These are phyloP conservation scores for Nectriaceae sp. DNA, from an alignment of 2,329 filamentous ascomycete species.

Conservation along the genomic window DNA sequence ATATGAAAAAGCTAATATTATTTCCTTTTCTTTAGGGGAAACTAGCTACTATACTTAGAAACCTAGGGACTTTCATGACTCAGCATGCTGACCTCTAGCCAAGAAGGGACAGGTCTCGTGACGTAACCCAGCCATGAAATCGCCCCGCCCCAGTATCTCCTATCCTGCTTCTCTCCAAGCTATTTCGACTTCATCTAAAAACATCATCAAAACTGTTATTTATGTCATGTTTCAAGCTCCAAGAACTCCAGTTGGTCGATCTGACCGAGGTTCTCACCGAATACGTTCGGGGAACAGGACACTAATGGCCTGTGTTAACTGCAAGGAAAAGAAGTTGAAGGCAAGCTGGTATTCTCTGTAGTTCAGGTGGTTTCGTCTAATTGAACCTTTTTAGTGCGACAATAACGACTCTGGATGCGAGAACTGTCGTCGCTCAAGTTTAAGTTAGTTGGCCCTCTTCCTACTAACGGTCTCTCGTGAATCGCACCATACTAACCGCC, in stretches of 20 bases:
- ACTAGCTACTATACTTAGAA: too few species aligned
- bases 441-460: background rate
- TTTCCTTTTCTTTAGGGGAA: too few species aligned
- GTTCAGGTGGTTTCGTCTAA: background rate
- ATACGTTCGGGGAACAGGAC: background rate
- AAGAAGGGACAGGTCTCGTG: background rate
- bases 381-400: background rate
- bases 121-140: background rate
- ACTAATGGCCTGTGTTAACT: constrained; percentile 1
- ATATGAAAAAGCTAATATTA: too few species aligned
- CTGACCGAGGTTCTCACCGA: background rate
- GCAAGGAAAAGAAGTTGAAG: constrained; percentile 9
- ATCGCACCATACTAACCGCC: background rate
- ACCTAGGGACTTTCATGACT: too few species aligned
- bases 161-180: background rate
- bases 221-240: background rate
- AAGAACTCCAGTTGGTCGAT: background rate
- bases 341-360: background rate
- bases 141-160: too few species aligned
- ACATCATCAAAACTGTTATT: background rate
- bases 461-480: background rate
- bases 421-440: background rate
- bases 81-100: background rate
- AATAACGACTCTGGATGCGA: constrained; percentile 1
- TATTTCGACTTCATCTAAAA: background rate